These are phyloP conservation scores for Dissophora globulifera DNA, from an alignment of 192 early-diverging fungal genomes.

Conservation along the genomic window DNA sequence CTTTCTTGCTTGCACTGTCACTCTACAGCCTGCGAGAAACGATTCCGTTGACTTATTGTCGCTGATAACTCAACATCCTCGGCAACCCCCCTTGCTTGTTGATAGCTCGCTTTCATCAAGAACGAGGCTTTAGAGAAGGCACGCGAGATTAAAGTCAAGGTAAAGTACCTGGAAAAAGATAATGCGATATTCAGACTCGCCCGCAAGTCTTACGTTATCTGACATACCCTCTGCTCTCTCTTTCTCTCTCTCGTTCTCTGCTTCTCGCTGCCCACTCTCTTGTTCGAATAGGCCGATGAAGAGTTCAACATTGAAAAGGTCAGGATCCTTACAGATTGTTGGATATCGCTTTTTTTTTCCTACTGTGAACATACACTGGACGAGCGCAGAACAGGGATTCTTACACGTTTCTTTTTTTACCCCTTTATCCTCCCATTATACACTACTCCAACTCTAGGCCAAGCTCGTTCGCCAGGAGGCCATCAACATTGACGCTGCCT, in stretches of 20 bases:
- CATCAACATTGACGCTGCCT: constrained; percentile 94
- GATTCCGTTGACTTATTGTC: too few relatives aligned
- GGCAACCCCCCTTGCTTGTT: background rate
- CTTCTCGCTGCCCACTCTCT: too few relatives aligned
- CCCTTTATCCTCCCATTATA: background rate
- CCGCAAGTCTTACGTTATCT: too few relatives aligned
- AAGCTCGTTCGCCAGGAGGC: constrained; percentile 98
- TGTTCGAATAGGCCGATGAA: constrained; percentile 84
- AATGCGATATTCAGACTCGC: too few relatives aligned
- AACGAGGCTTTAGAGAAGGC: constrained; percentile 99
- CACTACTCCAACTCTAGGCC: constrained; percentile 63
- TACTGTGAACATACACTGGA: too few relatives aligned
- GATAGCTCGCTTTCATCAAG: constrained; percentile 96
- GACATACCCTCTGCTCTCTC: too few relatives aligned
- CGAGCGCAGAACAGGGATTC: background rate
- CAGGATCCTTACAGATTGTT: background rate
- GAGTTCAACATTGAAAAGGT: constrained; percentile 99
- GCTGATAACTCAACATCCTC: background rate
- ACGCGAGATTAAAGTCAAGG: constrained; percentile 97
- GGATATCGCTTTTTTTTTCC: too few relatives aligned
- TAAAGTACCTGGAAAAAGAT: background rate
- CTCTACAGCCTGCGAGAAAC: constrained; percentile 6
- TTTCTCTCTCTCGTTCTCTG: too few relatives aligned
- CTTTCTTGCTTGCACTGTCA: constrained; percentile 7
- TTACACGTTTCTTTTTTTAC: background rate